These are phyloP conservation scores for Marasmius fiardii DNA, from an alignment of 1,284 basidiomycete genomes.

Conservation along the genomic window DNA sequence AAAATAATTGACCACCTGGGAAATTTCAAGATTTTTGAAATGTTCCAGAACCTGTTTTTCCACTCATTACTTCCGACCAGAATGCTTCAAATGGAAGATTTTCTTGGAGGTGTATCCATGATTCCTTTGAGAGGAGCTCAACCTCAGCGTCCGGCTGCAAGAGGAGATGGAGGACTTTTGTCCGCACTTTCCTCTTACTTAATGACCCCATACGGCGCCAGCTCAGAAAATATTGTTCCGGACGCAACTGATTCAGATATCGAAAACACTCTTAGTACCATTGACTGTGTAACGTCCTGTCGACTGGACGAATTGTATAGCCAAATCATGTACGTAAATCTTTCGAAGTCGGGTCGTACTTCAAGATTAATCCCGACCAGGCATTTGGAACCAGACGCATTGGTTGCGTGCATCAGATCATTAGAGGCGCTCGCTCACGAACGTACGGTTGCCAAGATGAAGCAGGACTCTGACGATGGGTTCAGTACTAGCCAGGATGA, in stretches of 20 bases:
- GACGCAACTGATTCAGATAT: conserved; percentile 87
- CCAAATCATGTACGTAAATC: conserved; percentile 76
- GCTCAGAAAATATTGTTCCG: conserved; percentile 70
- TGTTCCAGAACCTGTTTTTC: conserved; percentile 95
- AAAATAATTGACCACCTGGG: neutral
- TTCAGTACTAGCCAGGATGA: conserved; percentile 36
- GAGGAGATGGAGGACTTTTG: conserved; percentile 86
- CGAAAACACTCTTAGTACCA: conserved; percentile 91
- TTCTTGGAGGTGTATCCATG: conserved; percentile 83
- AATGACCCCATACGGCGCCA: conserved; percentile 87
- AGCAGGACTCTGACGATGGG: conserved; percentile 64
- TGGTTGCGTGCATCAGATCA: conserved; percentile 81
- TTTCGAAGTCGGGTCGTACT: neutral
- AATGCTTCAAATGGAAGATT: conserved; percentile 97
- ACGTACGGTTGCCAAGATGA: conserved; percentile 72
- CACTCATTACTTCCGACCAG: conserved; percentile 86
- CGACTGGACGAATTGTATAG: conserved; percentile 91
- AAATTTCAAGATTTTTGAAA: conserved; percentile 82
- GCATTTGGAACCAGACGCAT: conserved; percentile 72
- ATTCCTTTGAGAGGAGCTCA: conserved; percentile 83
- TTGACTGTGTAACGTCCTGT: conserved; percentile 95
- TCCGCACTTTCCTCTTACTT: conserved; percentile 96
- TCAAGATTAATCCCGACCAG: conserved; percentile 34
- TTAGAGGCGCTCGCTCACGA: conserved; percentile 90
- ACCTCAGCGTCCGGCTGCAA: conserved; percentile 59